A percentile compares a stretch with the other conserved stretches of the same genome.
Conservation (phyloP, 108 stramenopile genomes). For the Thalassiosira profunda region DNA sequence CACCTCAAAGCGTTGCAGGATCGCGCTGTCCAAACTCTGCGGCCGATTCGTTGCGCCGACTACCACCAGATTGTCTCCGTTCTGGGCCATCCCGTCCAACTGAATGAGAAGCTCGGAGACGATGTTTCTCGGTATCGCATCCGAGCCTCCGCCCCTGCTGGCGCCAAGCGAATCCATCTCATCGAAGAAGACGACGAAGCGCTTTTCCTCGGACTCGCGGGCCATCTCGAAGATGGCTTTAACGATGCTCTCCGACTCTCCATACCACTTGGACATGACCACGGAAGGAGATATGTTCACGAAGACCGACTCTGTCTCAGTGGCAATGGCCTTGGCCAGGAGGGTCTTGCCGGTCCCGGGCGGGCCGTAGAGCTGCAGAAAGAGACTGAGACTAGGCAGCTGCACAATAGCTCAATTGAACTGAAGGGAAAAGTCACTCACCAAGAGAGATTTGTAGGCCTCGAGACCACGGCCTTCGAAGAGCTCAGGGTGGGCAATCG, state of each 20-base stretch:
- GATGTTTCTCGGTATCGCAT: conserved; percentile 63
- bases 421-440: conserved; percentile 71
- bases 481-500: conserved; percentile 94
- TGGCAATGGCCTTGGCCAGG: too few relatives aligned
- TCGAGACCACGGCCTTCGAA: conserved; percentile 94
- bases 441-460: conserved; percentile 96
- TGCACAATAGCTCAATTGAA: background rate
- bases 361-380: too few relatives aligned
- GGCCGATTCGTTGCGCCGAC: conserved; percentile 90
- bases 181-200: conserved; percentile 86
- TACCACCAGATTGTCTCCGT: conserved; percentile 40
- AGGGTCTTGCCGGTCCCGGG: conserved; percentile 96
- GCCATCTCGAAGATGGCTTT: too few relatives aligned
- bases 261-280: too few relatives aligned
- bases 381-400: background rate
- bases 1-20: conserved; percentile 82
- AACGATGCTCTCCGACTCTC: too few relatives aligned
- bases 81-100: conserved; percentile 49
- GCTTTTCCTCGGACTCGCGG: too few relatives aligned
- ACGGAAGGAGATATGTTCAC: too few relatives aligned
- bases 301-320: too few relatives aligned
- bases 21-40: conserved; percentile 85
- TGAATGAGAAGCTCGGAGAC: conserved; percentile 86
- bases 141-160: conserved; percentile 17
- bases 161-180: conserved; percentile 88